Conservation (phyloP, 2,329 filamentous ascomycete genomes). For the Xylaria sp. region DNA sequence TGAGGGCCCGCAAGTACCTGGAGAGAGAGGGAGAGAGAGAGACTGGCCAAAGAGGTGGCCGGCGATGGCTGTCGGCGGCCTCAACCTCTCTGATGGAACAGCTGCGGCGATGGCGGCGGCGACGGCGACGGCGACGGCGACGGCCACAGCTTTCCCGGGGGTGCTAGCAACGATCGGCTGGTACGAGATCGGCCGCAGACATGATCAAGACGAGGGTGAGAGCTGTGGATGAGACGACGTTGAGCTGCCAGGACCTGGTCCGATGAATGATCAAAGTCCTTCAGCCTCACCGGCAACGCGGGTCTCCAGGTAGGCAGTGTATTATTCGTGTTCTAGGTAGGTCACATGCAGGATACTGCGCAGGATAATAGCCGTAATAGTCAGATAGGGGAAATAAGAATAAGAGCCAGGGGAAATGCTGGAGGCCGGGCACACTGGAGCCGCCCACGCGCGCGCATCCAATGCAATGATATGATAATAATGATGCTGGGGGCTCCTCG, state of each 20-base stretch:
- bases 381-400: constrained; percentile 4
- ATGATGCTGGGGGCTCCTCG: not conserved
- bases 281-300: constrained; percentile 46
- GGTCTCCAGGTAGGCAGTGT: constrained; percentile 22
- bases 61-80: constrained; percentile 31
- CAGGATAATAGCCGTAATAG: not conserved
- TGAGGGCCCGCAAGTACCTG: not conserved
- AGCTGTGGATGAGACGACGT: constrained; percentile 43
- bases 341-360: not conserved
- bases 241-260: constrained; percentile 41
- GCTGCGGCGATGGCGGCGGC: not conserved
- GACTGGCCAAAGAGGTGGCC: constrained; percentile 7
- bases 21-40: not conserved
- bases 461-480: not conserved
- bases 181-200: constrained; percentile 25
- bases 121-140: constrained; percentile 19
- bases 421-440: constrained; percentile 18
- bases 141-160: constrained; percentile 24
- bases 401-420: constrained; percentile 20
- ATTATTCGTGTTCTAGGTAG: not conserved
- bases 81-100: constrained; percentile 17
- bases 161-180: constrained; percentile 29
- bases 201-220: constrained; percentile 35
- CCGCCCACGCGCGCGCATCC: not conserved
- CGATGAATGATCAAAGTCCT: constrained; percentile 33